phyloP scores from a whole-genome alignment of 805 yeast genomes.

The Ogataea trehaloabstinens region DNA sequence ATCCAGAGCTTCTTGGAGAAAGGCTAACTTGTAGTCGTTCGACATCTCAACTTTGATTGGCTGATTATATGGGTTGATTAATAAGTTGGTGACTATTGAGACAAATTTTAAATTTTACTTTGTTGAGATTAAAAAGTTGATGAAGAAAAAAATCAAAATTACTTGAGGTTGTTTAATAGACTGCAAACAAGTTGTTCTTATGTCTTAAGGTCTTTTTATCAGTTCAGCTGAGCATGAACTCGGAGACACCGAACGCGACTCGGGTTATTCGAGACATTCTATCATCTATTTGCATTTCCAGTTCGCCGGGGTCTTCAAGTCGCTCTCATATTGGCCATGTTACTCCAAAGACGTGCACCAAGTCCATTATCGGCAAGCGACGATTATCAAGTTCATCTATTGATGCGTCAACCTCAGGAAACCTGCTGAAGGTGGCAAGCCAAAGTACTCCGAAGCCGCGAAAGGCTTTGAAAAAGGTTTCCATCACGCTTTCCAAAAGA shows the following conservation, averaged over 20 bases:
- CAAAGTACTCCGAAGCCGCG: constrained; percentile 4
- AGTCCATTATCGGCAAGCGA: constrained; percentile 19
- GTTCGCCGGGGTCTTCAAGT: constrained; percentile 4
- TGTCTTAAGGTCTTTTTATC: no score
- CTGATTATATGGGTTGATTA: no score
- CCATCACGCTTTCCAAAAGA: not conserved
- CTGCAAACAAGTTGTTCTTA: no score
- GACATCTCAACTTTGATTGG: no score
- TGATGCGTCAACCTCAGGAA: constrained; percentile 2
- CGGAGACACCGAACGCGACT: constrained; percentile 9
- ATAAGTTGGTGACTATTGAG: no score
- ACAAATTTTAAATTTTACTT: no score
- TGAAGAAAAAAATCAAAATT: no score
- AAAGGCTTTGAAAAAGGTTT: constrained; percentile 1
- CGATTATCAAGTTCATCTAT: constrained; percentile 20
- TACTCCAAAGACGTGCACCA: constrained; percentile 11
- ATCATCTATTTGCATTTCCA: constrained; percentile 18
- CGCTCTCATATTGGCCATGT: constrained; percentile 18
- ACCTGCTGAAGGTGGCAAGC: constrained; percentile 4
- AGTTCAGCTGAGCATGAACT: constrained; percentile 1
- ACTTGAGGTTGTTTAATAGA: no score
- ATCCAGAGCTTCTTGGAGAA: constrained; percentile 79
- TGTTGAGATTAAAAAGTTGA: no score
- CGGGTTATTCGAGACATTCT: constrained; percentile 19
- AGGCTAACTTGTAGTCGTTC: constrained; percentile 35